phyloP scores from a whole-genome alignment of 2,329 filamentous ascomycete species.

The Fusarium sp. region DNA sequence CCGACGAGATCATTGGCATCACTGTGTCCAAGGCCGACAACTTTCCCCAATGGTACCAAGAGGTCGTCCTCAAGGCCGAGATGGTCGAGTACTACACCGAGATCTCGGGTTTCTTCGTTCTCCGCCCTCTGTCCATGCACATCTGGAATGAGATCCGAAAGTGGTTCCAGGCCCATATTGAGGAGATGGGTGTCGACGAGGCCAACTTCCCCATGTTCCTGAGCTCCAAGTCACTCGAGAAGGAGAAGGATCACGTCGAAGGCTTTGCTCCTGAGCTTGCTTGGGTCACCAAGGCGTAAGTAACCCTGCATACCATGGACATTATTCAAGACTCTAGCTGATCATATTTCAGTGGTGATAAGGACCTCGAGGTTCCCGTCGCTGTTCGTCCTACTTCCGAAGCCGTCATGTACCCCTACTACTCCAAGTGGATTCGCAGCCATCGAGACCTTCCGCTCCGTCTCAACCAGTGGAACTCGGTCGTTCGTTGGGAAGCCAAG shows the following conservation, averaged over 20 bases:
- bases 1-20: slow-evolving; percentile 84
- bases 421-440: slow-evolving; percentile 95
- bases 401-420: slow-evolving; percentile 95
- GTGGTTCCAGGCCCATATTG: slow-evolving; percentile 81
- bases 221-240: slow-evolving; percentile 86
- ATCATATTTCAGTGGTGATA: slow-evolving; percentile 76
- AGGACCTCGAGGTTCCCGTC: slow-evolving; percentile 85
- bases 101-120: slow-evolving; percentile 96
- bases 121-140: slow-evolving; percentile 78
- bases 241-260: slow-evolving; percentile 96
- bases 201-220: slow-evolving; percentile 98
- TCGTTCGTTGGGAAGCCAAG: slow-evolving; percentile 96
- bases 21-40: slow-evolving; percentile 87
- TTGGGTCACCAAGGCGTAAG: slow-evolving; percentile 87
- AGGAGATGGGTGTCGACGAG: slow-evolving; percentile 92
- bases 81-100: slow-evolving; percentile 97
- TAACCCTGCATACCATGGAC: slow-evolving; percentile 30
- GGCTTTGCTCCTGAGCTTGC: slow-evolving; percentile 96
- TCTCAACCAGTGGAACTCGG: slow-evolving; percentile 98
- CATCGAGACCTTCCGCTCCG: slow-evolving; percentile 94
- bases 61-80: slow-evolving; percentile 95
- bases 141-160: slow-evolving; percentile 76
- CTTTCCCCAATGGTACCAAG: slow-evolving; percentile 96
- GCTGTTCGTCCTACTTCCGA: slow-evolving; percentile 78
- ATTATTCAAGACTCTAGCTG: slow-evolving; percentile 1